phyloP scores from a whole-genome alignment of 2,329 filamentous ascomycete species.

The Lasiodiplodia hormozganensis region DNA sequence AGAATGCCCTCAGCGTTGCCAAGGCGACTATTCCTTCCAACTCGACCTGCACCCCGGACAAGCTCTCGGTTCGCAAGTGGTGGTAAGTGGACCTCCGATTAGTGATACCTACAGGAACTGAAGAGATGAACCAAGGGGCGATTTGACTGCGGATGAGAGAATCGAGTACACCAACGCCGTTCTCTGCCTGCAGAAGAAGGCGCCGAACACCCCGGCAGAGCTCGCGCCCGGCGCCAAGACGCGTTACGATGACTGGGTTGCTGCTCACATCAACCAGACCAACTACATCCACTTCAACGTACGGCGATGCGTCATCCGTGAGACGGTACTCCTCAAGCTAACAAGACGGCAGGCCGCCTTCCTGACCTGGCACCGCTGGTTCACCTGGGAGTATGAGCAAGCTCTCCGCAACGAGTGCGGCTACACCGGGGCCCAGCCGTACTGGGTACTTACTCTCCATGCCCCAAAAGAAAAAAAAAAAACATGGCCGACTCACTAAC shows the following conservation, averaged over 20 bases:
- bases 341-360: conserved; percentile 40
- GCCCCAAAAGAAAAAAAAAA: no score
- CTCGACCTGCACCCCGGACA: conserved; percentile 17
- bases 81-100: not conserved
- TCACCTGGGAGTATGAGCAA: conserved; percentile 51
- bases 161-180: conserved; percentile 46
- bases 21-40: conserved; percentile 2
- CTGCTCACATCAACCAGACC: conserved; percentile 45
- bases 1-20: conserved; percentile 18
- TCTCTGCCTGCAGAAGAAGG: conserved; percentile 42
- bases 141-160: conserved; percentile 34
- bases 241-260: conserved; percentile 47
- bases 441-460: conserved; percentile 36
- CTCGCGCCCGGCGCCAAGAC: conserved; percentile 42
- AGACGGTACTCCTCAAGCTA: not conserved
- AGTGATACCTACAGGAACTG: not conserved
- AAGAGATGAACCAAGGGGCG: not conserved
- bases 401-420: conserved; percentile 52
- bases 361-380: conserved; percentile 52
- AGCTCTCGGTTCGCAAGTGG: conserved; percentile 12
- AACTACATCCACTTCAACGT: conserved; percentile 43
- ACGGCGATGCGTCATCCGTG: not conserved
- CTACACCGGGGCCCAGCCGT: conserved; percentile 53
- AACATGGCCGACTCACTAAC: no score
- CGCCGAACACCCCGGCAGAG: conserved; percentile 39